Percentiles rank a stretch among this genome's conserved stretches.
phyloP scores from a whole-genome alignment of 768 basidiomycete genomes.

The Cyathus striatus region DNA sequence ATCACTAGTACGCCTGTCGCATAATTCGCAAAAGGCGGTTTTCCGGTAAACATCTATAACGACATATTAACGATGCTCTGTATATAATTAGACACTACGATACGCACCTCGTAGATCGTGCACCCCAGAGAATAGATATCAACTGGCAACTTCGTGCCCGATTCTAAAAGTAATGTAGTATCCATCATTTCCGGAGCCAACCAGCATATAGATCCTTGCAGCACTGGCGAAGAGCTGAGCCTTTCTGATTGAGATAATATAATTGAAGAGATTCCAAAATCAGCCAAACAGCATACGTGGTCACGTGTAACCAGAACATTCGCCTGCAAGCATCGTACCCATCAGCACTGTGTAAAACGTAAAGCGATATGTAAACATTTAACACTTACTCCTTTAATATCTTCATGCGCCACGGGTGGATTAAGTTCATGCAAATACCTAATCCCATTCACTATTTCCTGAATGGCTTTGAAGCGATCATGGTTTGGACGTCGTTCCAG shows the following conservation, averaged over 20 bases:
- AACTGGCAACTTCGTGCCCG: slow-evolving; percentile 1
- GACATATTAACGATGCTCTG: background rate
- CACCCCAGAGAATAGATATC: slow-evolving; percentile 16
- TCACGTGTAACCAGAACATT: slow-evolving; percentile 15
- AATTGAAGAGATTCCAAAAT: slow-evolving; percentile 15
- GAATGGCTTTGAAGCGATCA: slow-evolving; percentile 14
- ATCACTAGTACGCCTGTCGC: slow-evolving; percentile 2
- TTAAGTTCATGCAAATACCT: slow-evolving; percentile 30
- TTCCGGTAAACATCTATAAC: slow-evolving; percentile 10
- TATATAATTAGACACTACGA: background rate
- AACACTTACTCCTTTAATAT: slow-evolving; percentile 32
- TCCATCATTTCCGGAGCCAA: slow-evolving; percentile 14
- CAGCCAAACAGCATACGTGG: slow-evolving; percentile 12
- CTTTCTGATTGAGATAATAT: slow-evolving; percentile 14
- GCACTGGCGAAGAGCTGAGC: slow-evolving; percentile 4
- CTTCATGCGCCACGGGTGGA: slow-evolving; percentile 37
- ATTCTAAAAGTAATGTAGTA: background rate
- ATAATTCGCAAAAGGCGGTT: slow-evolving; percentile 4
- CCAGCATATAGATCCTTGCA: slow-evolving; percentile 12
- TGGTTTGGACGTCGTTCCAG: slow-evolving; percentile 18
- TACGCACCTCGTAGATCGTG: slow-evolving; percentile 16
- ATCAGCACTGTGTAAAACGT: background rate
- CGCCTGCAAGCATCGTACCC: too few relatives aligned
- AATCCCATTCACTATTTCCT: slow-evolving; percentile 29
- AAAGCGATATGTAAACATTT: background rate